Conservation (phyloP, 208 protist species). For the Zelonia costaricensis region DNA sequence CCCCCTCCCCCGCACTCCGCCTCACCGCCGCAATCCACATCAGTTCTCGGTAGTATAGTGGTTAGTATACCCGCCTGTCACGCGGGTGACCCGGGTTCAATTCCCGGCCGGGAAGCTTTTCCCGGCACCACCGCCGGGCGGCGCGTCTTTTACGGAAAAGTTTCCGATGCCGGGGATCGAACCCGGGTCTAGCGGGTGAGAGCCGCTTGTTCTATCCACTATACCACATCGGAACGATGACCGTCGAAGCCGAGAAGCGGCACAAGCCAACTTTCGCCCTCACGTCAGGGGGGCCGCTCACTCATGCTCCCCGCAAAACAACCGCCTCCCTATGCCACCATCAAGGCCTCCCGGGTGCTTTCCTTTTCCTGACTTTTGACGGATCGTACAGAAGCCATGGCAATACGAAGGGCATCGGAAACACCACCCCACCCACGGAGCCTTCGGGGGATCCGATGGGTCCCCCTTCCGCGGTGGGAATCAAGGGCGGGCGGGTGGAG, state of each 20-base stretch:
- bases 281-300: too few relatives aligned
- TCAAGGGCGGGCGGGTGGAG: too few relatives aligned
- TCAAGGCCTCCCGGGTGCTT: too few relatives aligned
- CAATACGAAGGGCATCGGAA: too few relatives aligned
- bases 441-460: too few relatives aligned
- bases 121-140: background rate
- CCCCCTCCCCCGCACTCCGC: too few relatives aligned
- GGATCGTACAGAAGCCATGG: too few relatives aligned
- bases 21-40: too few relatives aligned
- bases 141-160: conserved; percentile 2
- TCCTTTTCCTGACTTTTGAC: too few relatives aligned
- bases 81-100: conserved; percentile 94
- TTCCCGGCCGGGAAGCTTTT: conserved; percentile 90
- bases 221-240: conserved; percentile 85
- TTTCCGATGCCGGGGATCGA: conserved; percentile 93
- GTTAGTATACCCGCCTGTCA: conserved; percentile 94
- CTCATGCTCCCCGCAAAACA: background rate
- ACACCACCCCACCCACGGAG: too few relatives aligned
- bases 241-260: background rate
- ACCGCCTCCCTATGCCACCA: too few relatives aligned
- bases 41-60: conserved; percentile 91
- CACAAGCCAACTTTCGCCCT: background rate
- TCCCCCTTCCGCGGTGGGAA: too few relatives aligned
- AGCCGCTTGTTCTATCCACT: conserved; percentile 94
- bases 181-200: conserved; percentile 93